Conservation (phyloP, 306 rosid genomes). For the Lathyrus oleraceus region DNA sequence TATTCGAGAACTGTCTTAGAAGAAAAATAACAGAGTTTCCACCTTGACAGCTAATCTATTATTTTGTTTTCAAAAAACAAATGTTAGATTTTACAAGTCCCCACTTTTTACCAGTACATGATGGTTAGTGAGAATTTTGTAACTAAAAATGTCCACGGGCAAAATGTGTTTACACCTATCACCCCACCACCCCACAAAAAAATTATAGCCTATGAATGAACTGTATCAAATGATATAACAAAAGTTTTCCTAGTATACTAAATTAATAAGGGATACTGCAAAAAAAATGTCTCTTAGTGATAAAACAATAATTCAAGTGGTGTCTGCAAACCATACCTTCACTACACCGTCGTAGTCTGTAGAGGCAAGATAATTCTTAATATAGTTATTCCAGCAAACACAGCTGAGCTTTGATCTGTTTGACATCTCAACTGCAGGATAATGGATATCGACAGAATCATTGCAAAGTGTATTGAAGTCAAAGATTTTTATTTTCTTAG, state of each 20-base stretch:
- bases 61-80: not conserved
- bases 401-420: constrained; percentile 83
- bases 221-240: constrained; percentile 6
- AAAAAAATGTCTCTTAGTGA: constrained; percentile 13
- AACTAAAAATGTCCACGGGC: constrained; percentile 14
- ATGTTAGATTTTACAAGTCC: not conserved
- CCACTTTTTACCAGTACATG: not conserved
- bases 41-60: constrained; percentile 11
- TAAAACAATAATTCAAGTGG: constrained; percentile 30
- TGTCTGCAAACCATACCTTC: constrained; percentile 60
- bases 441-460: constrained; percentile 82
- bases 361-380: constrained; percentile 91
- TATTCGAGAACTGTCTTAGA: constrained; percentile 14
- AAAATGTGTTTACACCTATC: not conserved
- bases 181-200: not conserved
- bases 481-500: constrained; percentile 84
- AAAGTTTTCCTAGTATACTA: constrained; percentile 18
- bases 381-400: constrained; percentile 93
- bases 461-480: constrained; percentile 73
- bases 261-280: constrained; percentile 31
- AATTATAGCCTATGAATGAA: constrained; percentile 8
- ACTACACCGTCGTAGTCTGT: constrained; percentile 87
- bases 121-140: constrained; percentile 3
- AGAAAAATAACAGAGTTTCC: constrained; percentile 1
- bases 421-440: constrained; percentile 82